Base-by-base conservation (phyloP, 75 land plant species). In the Pinus tabuliformis region DNA sequence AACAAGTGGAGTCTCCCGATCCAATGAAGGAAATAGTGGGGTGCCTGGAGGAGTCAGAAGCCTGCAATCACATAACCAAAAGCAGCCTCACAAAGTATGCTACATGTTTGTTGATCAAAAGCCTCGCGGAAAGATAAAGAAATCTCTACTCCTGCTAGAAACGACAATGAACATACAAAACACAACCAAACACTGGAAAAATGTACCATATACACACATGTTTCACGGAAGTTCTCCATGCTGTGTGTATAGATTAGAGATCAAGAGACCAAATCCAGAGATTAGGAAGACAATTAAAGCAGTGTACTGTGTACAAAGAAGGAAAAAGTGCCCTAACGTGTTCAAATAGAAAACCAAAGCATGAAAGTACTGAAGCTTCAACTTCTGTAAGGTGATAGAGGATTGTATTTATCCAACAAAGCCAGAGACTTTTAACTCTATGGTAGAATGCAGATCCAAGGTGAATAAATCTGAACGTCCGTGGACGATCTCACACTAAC, bases 21-120 rank as follows among this genome's bases (percentile, higher is more conserved):
- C 98, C 88, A 95, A 76, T 33, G 94, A 93, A 73, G 91, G 91
- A 68, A 95, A 95, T 14, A 95, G 91, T 37, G 98, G 98, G 12
- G 98, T 93, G 18, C 89, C 95, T 7, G 98, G 98, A 59, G 98
- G 98, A 36, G 98, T 95, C 65, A 95, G 63, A 52, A 95, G 85
- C 98, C 98, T 95, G 77, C 24, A 77, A 58, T 33, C 20, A 57
- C 13, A 75, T 72, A n/a, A 64, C 56, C 54, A 49, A 56, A 60
- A 78, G 56, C 57, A 77, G 18, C 13, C 22, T 76, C 24, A 73
- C 17, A 57, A 15, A 37, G 26, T 17, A 76, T 36, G 54, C 54
- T 16, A n/a, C 45, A 68, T 68, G 49, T 68, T 39, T 68, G 11
- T 37, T n/a, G 52, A 68, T 20, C 12, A 49, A 49, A 11, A 49